Evolutionary conservation across 2,329 filamentous ascomycete genomes (phyloP), one percentile per base, ranked within the genome.

Genomic region (Fusarium ambrosium): DNA sequence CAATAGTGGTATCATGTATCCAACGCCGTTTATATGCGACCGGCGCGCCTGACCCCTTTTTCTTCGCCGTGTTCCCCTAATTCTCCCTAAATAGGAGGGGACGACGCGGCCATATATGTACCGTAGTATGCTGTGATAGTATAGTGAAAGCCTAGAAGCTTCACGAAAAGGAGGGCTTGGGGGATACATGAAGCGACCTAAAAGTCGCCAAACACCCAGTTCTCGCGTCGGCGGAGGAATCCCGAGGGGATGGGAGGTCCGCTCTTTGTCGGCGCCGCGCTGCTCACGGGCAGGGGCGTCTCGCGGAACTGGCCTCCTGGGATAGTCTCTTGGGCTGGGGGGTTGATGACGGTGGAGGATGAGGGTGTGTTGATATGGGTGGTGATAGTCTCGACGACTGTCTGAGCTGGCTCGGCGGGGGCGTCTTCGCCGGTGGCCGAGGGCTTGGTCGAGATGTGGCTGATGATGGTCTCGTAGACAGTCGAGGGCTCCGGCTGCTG

Each of bases 1-100:
- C 45, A 51, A 51, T 27, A 75, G 63, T 78, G 77, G 77, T 79
- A 78, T 78, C 73, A 72, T 76, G 63, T 78, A 79, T 79, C 77
- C 77, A 79, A 79, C 77, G 76, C 77, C 77, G 66, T 78, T 29
- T 70, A 68, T 77, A 75, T 79, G 77, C 73, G 74, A 64, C 73
- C 70, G 73, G 72, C 69, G 68, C 71, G 69, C 66, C 76, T 69
- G 29, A 36, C 39, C 68, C 61, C 39, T 36, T 29, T 39, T 62
- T 29, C 27, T 58, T 39, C n/a, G 41, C 34, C n/a, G 36, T 60
- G 45, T 32, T 34, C 37, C 36, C 45, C 34, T 55, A 58, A 58
- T 51, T 24, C 37, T 43, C 45, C 37, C 66, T 59, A 39, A 39
- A 34, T 18, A n/a, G 29, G 32, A 61, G 56, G 56, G 66, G 55